Evolutionary conservation across 116 monocot genomes (phyloP).

Genomic region (Zostera marina): DNA sequence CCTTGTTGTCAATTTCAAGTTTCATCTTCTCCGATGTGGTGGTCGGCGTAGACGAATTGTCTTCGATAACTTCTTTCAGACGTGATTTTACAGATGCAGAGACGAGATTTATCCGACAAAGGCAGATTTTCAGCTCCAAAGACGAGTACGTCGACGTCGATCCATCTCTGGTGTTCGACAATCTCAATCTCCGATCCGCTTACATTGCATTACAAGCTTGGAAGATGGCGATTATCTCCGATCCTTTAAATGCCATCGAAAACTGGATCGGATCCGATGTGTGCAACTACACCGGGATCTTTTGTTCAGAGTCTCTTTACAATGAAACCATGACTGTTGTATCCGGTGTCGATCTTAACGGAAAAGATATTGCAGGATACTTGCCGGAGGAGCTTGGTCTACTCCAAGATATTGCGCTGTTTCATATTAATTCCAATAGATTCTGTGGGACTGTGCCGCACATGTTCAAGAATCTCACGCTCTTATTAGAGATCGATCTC

Average conservation of each 20-base stretch:
- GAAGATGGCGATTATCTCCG: conserved; percentile 19
- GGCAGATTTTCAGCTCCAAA: conserved; percentile 38
- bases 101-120: conserved; percentile 30
- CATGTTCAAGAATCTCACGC: conserved; percentile 12
- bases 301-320: conserved; percentile 6
- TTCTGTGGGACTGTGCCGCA: conserved; percentile 62
- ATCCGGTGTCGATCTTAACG: conserved; percentile 15
- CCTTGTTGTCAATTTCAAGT: too few relatives aligned
- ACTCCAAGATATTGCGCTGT: conserved; percentile 19
- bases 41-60: background rate
- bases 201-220: conserved; percentile 48
- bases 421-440: conserved; percentile 84
- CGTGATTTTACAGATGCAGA: conserved; percentile 21
- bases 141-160: conserved; percentile 26
- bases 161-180: conserved; percentile 10
- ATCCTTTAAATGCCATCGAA: conserved; percentile 9
- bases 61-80: background rate
- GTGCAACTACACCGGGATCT: conserved; percentile 17
- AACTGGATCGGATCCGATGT: conserved; percentile 17
- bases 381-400: conserved; percentile 28
- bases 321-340: conserved; percentile 8
- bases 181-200: conserved; percentile 33
- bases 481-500: conserved; percentile 30
- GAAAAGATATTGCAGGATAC: conserved; percentile 24
- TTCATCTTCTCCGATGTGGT: background rate